These are phyloP conservation scores for Stropharia rugosoannulata DNA, from an alignment of 768 basidiomycete species.

Conservation along the genomic window DNA sequence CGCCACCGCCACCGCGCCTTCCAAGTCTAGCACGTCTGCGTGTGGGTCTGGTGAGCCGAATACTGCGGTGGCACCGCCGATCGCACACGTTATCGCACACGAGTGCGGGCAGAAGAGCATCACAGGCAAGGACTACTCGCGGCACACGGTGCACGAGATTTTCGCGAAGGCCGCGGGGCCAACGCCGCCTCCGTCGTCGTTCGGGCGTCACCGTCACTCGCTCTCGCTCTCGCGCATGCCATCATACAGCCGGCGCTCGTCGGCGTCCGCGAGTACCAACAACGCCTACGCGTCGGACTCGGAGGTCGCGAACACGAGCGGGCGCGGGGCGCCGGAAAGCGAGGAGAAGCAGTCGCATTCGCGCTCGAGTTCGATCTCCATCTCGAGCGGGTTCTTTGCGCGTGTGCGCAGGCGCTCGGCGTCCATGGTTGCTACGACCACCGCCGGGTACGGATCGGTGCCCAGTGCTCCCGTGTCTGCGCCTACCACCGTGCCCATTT, in stretches of 20 bases:
- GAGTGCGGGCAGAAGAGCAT: slow-evolving; percentile 18
- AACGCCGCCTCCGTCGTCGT: neutral
- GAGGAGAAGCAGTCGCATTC: neutral
- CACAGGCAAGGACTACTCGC: slow-evolving; percentile 17
- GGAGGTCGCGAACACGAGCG: neutral
- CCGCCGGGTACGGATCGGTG: neutral
- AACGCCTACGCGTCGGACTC: neutral
- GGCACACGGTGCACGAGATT: slow-evolving; percentile 9
- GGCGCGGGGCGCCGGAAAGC: no score
- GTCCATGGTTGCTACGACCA: neutral
- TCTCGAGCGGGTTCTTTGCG: neutral
- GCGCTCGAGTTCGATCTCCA: neutral
- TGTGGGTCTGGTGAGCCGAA: neutral
- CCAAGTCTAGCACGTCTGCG: neutral
- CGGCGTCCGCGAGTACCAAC: neutral
- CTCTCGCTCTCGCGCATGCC: neutral
- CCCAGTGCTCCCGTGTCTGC: neutral
- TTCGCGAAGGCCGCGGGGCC: neutral
- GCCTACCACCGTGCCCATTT: no score
- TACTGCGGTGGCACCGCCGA: slow-evolving; percentile 1
- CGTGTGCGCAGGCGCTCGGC: neutral
- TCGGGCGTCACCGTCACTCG: neutral
- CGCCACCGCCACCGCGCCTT: neutral
- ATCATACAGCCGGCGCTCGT: neutral
- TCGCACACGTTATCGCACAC: neutral